Conservation (phyloP, 306 rosid genomes). For the Cucumis melo region DNA sequence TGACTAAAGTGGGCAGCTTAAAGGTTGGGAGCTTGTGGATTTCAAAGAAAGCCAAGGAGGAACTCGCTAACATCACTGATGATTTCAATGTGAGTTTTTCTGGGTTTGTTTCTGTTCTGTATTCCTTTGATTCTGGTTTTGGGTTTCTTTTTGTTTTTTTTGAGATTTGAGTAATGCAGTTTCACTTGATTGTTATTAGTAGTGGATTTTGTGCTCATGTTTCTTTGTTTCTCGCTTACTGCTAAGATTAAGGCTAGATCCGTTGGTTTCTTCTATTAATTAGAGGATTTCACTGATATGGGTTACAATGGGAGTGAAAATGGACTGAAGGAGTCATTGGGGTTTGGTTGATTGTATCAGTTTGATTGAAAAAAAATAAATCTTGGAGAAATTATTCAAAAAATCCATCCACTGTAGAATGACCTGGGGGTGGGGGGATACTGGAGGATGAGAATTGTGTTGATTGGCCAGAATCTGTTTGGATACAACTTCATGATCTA, state of each 20-base stretch:
- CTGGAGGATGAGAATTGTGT: not conserved
- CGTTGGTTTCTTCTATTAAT: constrained; percentile 2
- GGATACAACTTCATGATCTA: not conserved
- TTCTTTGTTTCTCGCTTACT: not conserved
- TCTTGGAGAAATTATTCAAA: not conserved
- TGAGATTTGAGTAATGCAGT: constrained; percentile 18
- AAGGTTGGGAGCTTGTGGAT: constrained; percentile 83
- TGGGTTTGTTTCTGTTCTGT: not conserved
- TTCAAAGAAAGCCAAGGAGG: constrained; percentile 84
- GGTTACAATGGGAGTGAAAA: not conserved
- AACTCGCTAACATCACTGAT: constrained; percentile 57
- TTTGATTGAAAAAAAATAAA: not conserved
- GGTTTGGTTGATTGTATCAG: not conserved
- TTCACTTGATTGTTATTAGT: constrained; percentile 9
- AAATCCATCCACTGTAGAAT: not conserved
- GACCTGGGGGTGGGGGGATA: not conserved
- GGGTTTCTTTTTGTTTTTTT: not conserved
- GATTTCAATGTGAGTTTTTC: constrained; percentile 56
- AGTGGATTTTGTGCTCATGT: constrained; percentile 11
- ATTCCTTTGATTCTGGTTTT: not conserved
- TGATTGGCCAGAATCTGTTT: not conserved
- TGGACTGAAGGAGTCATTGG: not conserved
- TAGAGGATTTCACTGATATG: not conserved
- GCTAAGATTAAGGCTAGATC: constrained; percentile 26
- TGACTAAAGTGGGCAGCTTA: constrained; percentile 68